A percentile compares a stretch with the other conserved stretches of the same genome.
These are phyloP conservation scores for Brettanomyces custersianus DNA, from an alignment of 805 yeast genomes.

Conservation along the genomic window DNA sequence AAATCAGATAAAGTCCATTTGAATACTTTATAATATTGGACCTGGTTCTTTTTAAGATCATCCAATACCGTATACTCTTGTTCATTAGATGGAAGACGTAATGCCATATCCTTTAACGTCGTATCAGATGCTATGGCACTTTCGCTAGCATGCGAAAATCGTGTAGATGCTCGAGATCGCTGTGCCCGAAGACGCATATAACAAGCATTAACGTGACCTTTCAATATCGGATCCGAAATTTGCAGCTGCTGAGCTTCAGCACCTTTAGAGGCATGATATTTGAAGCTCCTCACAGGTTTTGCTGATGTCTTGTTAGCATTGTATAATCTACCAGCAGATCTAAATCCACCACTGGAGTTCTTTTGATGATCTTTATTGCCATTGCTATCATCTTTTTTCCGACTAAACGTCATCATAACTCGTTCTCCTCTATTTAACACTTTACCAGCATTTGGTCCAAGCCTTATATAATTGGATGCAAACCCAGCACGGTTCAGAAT, in stretches of 20 bases:
- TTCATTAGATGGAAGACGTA: constrained; percentile 41
- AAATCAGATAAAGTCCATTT: constrained; percentile 16
- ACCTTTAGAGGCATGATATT: constrained; percentile 8
- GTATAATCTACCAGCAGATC: background rate
- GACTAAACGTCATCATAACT: constrained; percentile 42
- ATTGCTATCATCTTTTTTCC: constrained; percentile 1
- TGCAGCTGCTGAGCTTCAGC: constrained; percentile 8
- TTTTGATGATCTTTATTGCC: constrained; percentile 1
- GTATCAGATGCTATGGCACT: constrained; percentile 28
- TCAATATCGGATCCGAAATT: constrained; percentile 16
- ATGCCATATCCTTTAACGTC: constrained; percentile 46
- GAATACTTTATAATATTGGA: constrained; percentile 17
- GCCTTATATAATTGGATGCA: constrained; percentile 63
- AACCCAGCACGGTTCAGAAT: constrained; percentile 62
- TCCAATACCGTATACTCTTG: constrained; percentile 34
- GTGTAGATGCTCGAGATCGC: constrained; percentile 34
- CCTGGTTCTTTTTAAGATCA: constrained; percentile 25
- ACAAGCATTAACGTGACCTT: constrained; percentile 22
- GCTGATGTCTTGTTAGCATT: constrained; percentile 12
- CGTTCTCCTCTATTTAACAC: constrained; percentile 36
- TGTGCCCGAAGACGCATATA: constrained; percentile 28
- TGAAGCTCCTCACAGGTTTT: constrained; percentile 2
- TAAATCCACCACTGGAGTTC: constrained; percentile 1
- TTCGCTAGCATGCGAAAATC: constrained; percentile 27
- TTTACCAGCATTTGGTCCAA: constrained; percentile 47